These are phyloP conservation scores for Stemphylium vesicarium DNA, from an alignment of 2,329 filamentous ascomycete genomes.

Conservation along the genomic window DNA sequence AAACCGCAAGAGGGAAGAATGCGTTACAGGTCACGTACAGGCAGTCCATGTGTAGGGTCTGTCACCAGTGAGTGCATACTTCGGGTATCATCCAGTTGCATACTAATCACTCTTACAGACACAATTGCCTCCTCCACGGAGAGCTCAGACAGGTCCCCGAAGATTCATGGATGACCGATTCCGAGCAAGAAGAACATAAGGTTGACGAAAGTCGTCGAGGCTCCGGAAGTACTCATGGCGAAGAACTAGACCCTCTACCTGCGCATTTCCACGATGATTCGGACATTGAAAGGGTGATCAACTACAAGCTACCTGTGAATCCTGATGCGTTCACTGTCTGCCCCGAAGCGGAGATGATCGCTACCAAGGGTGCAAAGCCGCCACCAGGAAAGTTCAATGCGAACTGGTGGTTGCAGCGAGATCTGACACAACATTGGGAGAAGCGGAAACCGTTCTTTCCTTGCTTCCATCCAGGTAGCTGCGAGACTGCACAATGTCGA, in stretches of 20 bases:
- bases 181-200: conserved; percentile 9
- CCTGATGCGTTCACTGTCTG: conserved; percentile 14
- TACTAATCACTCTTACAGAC: conserved; percentile 24
- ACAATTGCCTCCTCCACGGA: conserved; percentile 52
- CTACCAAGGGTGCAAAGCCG: conserved; percentile 7
- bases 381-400: conserved; percentile 21
- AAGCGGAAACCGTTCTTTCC: conserved; percentile 66
- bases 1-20: conserved; percentile 6
- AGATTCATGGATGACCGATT: conserved; percentile 12
- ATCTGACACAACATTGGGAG: conserved; percentile 62
- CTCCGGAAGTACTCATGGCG: background rate
- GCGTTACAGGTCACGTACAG: conserved; percentile 25
- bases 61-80: conserved; percentile 35
- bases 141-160: conserved; percentile 44
- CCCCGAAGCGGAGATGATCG: background rate
- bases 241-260: conserved; percentile 5
- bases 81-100: background rate
- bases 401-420: conserved; percentile 28
- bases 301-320: conserved; percentile 31
- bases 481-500: conserved; percentile 65
- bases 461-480: conserved; percentile 71
- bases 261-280: conserved; percentile 24
- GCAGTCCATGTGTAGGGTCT: conserved; percentile 37
- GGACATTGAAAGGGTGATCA: conserved; percentile 32
- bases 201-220: conserved; percentile 4